Base-by-base conservation (phyloP, 371 early-diverging fungal genomes). In the Dinochytrium kinnereticum region DNA sequence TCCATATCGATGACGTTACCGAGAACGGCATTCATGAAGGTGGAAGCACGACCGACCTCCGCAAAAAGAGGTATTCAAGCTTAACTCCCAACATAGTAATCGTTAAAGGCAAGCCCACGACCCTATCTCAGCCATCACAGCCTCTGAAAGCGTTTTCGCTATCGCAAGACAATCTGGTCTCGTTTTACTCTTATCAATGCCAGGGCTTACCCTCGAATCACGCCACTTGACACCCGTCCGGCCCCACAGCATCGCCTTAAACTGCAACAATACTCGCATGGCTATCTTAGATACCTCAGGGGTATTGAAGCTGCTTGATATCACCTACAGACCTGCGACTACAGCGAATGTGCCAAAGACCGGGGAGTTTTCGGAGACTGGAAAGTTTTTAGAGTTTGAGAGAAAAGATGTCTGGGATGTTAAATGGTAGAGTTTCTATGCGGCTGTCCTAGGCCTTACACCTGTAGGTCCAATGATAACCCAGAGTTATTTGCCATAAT, bases 361-460 rank as follows among this genome's bases (percentile, higher is more conserved):
- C 24, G 70, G 30, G 30, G 51, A 34, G 24, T 51, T 65, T 64
- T 51, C 68, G 2, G 75, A 80, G 24, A 77, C 74, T 17, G 83
- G 84, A 28, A 76, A 69, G 30, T 51, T 88, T 36, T 68, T 86
- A 26, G 82, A 83, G 3, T 79, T 88, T 68, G 86, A 86, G 71
- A 72, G 86, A 28, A 86, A 86, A 59, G 89, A 88, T 74, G 89
- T 88, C 1, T 87, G 85, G 85, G 84, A 83, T 64, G 51, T 88
- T 21, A 59, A 74, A 51, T 88, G 89, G 88, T 84, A 39, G 21
- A 71, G 21, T 38, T 10, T 40, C 26, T 34, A 28, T 68, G 26
- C 21, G 26, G 28, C 21, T 59, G 2, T 3, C 39, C 40, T 15
- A 68, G 15, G 33, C 57, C 15, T 40, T 51, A 13, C 31, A 40